Conservation (phyloP, 2,329 filamentous ascomycete species). For the Fusarium redolens region DNA sequence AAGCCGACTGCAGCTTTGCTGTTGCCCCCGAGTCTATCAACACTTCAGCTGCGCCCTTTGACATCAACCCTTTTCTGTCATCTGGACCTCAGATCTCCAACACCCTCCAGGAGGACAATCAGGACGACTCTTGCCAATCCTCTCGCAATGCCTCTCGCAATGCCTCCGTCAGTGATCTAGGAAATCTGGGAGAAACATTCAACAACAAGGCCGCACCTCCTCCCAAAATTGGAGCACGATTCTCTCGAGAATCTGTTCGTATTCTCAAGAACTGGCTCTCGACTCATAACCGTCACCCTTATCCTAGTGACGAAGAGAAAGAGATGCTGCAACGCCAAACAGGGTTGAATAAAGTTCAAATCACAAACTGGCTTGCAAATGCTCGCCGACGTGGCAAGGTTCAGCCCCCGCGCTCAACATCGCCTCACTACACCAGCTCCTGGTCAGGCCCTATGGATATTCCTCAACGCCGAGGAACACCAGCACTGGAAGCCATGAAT, state of each 20-base stretch:
- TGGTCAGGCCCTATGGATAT: constrained; percentile 78
- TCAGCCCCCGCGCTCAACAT: constrained; percentile 73
- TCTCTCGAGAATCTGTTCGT: constrained; percentile 83
- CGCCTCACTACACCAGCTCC: constrained; percentile 72
- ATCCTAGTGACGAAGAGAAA: constrained; percentile 89
- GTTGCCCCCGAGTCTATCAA: constrained; percentile 50
- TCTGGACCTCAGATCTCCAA: constrained; percentile 57
- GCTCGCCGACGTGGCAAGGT: constrained; percentile 86
- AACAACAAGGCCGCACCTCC: constrained; percentile 48
- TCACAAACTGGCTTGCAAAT: constrained; percentile 93
- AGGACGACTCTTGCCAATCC: constrained; percentile 41
- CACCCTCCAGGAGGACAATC: constrained; percentile 44
- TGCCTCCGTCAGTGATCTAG: constrained; percentile 45
- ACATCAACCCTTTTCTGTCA: constrained; percentile 59
- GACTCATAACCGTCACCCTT: constrained; percentile 83
- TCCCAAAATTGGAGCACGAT: constrained; percentile 78
- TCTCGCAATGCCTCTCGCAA: constrained; percentile 42
- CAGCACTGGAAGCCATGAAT: constrained; percentile 65
- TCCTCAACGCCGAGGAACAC: constrained; percentile 69
- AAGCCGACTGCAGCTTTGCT: constrained; percentile 69
- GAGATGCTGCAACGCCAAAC: constrained; percentile 82
- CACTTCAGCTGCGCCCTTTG: constrained; percentile 52
- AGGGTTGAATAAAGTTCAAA: constrained; percentile 83
- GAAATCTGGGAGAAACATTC: constrained; percentile 41
- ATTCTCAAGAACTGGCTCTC: constrained; percentile 87